These are phyloP conservation scores for Eustoma russellianum DNA, from an alignment of 257 asterid species.

Conservation along the genomic window DNA sequence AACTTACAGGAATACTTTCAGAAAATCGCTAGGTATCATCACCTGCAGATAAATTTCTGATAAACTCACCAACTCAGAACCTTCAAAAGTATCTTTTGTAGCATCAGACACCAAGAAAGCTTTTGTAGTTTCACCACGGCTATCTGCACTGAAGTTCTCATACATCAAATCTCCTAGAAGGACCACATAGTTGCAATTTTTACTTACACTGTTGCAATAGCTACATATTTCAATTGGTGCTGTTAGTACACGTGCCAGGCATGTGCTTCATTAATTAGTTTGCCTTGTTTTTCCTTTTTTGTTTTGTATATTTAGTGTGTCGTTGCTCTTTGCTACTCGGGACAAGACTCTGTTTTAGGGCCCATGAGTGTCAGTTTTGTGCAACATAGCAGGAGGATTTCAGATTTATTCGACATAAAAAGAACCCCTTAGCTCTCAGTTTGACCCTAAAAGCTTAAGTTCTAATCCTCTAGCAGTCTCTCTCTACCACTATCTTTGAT, in stretches of 20 bases:
- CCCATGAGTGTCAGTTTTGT: no score
- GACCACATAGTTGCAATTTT: no score
- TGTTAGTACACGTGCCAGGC: no score
- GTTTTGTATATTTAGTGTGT: neutral
- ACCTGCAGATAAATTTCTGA: constrained; percentile 29
- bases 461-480: no score
- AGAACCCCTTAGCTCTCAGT: no score
- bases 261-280: no score
- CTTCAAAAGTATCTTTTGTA: constrained; percentile 18
- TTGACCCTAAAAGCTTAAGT: no score
- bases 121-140: constrained; percentile 74
- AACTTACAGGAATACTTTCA: constrained; percentile 64
- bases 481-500: no score
- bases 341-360: neutral
- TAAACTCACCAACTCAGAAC: constrained; percentile 23
- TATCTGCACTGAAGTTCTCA: constrained; percentile 41
- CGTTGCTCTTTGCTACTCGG: no score
- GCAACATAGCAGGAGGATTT: no score
- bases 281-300: constrained; percentile 7
- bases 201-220: constrained; percentile 5
- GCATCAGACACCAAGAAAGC: constrained; percentile 52
- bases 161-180: neutral
- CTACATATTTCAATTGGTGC: no score
- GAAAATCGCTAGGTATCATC: constrained; percentile 33
- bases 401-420: neutral